Conservation (phyloP, 2,329 filamentous ascomycete genomes). For the Trichoderma sp. region DNA sequence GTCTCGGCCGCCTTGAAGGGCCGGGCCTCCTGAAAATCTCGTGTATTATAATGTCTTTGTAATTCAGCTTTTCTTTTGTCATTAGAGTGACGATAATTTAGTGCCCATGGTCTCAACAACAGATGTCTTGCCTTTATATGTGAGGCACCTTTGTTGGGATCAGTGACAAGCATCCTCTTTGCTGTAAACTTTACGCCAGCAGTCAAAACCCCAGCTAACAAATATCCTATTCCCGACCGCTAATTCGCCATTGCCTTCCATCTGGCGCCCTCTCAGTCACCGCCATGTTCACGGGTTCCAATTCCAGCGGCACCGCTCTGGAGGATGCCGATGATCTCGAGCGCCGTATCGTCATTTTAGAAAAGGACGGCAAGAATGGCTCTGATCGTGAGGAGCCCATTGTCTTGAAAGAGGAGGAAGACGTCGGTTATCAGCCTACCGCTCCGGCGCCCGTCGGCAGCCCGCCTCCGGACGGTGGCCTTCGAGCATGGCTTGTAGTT, state of each 20-base stretch:
- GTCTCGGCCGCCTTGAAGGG: constrained; percentile 11
- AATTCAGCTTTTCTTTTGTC: not conserved
- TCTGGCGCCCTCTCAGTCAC: not conserved
- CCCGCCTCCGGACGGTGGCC: constrained; percentile 28
- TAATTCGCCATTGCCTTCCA: not conserved
- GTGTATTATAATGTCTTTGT: not conserved
- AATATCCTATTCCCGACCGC: not conserved
- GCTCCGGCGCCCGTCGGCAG: not conserved
- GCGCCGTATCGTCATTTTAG: not conserved
- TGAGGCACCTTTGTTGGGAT: not conserved
- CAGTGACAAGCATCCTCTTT: not conserved
- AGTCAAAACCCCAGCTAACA: not conserved
- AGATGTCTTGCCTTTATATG: not conserved
- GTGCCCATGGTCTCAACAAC: not conserved
- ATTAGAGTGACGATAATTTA: not conserved
- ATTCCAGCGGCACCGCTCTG: constrained; percentile 9
- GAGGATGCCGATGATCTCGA: not conserved
- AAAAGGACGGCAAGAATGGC: not conserved
- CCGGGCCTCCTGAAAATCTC: constrained; percentile 11
- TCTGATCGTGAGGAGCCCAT: not conserved
- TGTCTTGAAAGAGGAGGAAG: not conserved
- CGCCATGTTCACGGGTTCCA: not conserved
- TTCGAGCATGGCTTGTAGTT: constrained; percentile 39
- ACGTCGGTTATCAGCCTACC: not conserved
- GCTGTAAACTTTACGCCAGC: not conserved